A percentile compares a stretch with the other conserved stretches of the same genome.
Evolutionary conservation across 2,329 filamentous ascomycete genomes (phyloP).

Genomic region (Pyrenochaeta sp.): DNA sequence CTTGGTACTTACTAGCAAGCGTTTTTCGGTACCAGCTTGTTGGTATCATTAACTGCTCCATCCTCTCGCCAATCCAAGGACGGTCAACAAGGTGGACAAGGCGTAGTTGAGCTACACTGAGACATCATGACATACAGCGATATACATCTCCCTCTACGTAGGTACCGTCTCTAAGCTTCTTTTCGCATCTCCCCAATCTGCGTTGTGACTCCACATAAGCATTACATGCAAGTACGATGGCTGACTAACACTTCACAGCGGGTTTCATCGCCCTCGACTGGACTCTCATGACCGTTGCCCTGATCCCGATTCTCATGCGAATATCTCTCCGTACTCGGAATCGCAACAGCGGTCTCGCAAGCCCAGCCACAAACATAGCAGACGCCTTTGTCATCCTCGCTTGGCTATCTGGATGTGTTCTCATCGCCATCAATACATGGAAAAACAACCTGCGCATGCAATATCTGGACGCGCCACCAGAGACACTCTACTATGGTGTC

Average conservation of each 20-base stretch:
- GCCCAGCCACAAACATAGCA: slow-evolving; percentile 41
- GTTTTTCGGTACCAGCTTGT: no score
- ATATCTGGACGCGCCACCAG: slow-evolving; percentile 14
- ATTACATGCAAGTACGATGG: neutral
- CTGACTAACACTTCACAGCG: slow-evolving; percentile 19
- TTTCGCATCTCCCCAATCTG: no score
- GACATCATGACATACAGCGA: slow-evolving; percentile 29
- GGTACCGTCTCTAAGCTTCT: neutral
- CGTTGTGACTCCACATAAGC: no score
- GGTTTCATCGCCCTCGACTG: slow-evolving; percentile 39
- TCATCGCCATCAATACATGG: slow-evolving; percentile 39
- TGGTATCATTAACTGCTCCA: no score
- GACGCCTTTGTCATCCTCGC: slow-evolving; percentile 26
- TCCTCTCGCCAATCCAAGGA: no score
- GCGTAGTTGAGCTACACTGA: neutral
- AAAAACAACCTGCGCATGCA: slow-evolving; percentile 40
- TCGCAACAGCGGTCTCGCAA: slow-evolving; percentile 20
- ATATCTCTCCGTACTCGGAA: neutral
- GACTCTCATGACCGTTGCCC: slow-evolving; percentile 31
- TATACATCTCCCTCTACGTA: slow-evolving; percentile 34
- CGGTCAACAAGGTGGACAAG: neutral
- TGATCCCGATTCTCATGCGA: neutral
- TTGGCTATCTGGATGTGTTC: slow-evolving; percentile 16
- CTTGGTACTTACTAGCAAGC: no score
- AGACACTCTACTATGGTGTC: slow-evolving; percentile 17